phyloP scores from a whole-genome alignment of 2,329 filamentous ascomycete genomes.

The Hypoxylon sp. region DNA sequence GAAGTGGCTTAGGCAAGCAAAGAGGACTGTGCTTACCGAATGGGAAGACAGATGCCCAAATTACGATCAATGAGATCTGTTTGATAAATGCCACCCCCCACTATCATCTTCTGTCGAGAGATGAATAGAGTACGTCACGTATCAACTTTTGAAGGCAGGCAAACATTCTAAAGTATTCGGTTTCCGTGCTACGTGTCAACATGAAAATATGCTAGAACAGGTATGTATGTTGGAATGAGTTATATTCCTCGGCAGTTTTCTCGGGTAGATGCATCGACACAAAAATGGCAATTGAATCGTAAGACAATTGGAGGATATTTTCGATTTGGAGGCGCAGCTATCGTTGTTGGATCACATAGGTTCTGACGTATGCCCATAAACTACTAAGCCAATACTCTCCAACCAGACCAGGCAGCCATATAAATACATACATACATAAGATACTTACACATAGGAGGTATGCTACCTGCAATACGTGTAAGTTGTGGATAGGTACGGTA shows the following conservation, averaged over 20 bases:
- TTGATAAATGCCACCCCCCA: background rate
- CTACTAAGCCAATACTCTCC: conserved; percentile 20
- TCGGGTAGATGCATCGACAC: conserved; percentile 31
- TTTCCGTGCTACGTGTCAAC: conserved; percentile 28
- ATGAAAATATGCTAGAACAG: conserved; percentile 3
- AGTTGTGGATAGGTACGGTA: conserved; percentile 35
- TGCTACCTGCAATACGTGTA: conserved; percentile 31
- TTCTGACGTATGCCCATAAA: conserved; percentile 31
- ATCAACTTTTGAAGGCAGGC: background rate
- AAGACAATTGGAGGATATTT: conserved; percentile 18
- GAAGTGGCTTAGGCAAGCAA: conserved; percentile 1
- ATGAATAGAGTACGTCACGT: background rate
- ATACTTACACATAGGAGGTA: background rate
- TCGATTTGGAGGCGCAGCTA: conserved; percentile 20
- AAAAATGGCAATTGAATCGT: conserved; percentile 18
- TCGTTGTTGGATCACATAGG: conserved; percentile 25
- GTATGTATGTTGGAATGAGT: conserved; percentile 5
- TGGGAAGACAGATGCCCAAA: background rate
- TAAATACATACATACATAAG: too few species aligned
- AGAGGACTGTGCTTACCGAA: background rate
- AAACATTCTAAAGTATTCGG: background rate
- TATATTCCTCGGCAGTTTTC: conserved; percentile 1
- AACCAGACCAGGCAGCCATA: conserved; percentile 11
- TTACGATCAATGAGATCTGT: background rate
- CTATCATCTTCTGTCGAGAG: background rate